These are phyloP conservation scores for Tetracladium maxilliforme DNA, from an alignment of 2,329 filamentous ascomycete genomes.

Conservation along the genomic window DNA sequence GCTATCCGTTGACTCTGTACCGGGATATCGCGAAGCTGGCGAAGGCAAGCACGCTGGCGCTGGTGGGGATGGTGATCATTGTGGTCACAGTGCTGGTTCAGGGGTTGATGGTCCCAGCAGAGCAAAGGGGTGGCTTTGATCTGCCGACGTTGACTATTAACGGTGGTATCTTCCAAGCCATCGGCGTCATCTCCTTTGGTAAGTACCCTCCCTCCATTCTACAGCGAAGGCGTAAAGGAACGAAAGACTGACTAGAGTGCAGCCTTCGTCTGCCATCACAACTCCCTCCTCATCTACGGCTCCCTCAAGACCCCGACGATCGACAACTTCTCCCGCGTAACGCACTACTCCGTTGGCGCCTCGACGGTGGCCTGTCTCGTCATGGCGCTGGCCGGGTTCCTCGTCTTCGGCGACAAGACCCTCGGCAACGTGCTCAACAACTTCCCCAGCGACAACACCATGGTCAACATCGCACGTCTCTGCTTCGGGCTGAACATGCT, in stretches of 20 bases:
- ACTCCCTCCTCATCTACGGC: slow-evolving; percentile 93
- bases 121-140: slow-evolving; percentile 57
- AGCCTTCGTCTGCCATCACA: slow-evolving; percentile 72
- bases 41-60: slow-evolving; percentile 85
- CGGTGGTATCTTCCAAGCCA: slow-evolving; percentile 80
- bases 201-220: slow-evolving; percentile 14
- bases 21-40: slow-evolving; percentile 95
- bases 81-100: slow-evolving; percentile 78
- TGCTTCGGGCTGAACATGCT: slow-evolving; percentile 99
- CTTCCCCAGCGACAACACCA: slow-evolving; percentile 76
- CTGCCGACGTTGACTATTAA: slow-evolving; percentile 65
- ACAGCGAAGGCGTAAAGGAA: no score
- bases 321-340: slow-evolving; percentile 85
- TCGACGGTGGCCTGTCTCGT: slow-evolving; percentile 84
- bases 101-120: slow-evolving; percentile 57
- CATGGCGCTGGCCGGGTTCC: slow-evolving; percentile 79
- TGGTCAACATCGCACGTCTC: slow-evolving; percentile 88
- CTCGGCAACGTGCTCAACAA: slow-evolving; percentile 97
- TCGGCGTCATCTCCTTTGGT: slow-evolving; percentile 97
- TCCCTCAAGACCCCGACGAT: slow-evolving; percentile 88
- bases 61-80: slow-evolving; percentile 88
- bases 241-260: no score
- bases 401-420: slow-evolving; percentile 85
- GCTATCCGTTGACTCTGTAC: slow-evolving; percentile 85
- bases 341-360: slow-evolving; percentile 81